Base-by-base conservation (phyloP, 257 asterid genomes). In the Solanum medicagineum region DNA sequence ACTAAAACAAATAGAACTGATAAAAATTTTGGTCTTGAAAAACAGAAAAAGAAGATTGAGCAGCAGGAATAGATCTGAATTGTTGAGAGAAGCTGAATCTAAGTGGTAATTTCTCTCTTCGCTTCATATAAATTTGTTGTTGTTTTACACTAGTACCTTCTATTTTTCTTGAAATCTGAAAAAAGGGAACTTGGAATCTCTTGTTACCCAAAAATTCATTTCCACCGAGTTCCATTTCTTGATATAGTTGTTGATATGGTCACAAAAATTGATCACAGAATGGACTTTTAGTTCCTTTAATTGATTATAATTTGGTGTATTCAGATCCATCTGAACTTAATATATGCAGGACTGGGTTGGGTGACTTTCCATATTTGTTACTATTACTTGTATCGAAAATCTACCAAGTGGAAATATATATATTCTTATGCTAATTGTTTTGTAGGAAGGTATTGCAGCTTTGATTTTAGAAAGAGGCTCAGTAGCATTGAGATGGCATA, bases 401-500 rank as follows among this genome's bases (percentile, higher is more conserved):
- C 65, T 59, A 20, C 65, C 19, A 15, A 42, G 8, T 42, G 47
- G 51, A 16, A 1, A n/a, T 29, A n/a, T 4, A 19, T 47, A 47
- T 22, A n/a, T 8, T 79, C 65, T 16, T 79, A 26, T 53, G 65
- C 83, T 79, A 79, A 15, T 79, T 5, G 8, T 53, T 66, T 83
- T 83, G 66, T 83, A 45, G 80, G 13, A 40, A 83, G 81, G 49
- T 66, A 17, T 29, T 26, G 63, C 80, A 40, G 20, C 44, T 44
- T 74, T 66, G 80, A n/a, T 83, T 65, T 65, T 16, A 49, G 59
- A 80, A 59, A 56, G 44, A 54, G 19, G 60, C 22, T 55, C 60
- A 24, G 83, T 12, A 81, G 69, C 70, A 80, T 42, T 88, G 81
- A 81, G 85, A 93, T 93, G 96, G 92, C 94, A 53, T 91, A 90